A percentile compares a stretch with the other conserved stretches of the same genome.
Evolutionary conservation across 768 basidiomycete genomes (phyloP).

Genomic region (Mycena leptocephala): DNA sequence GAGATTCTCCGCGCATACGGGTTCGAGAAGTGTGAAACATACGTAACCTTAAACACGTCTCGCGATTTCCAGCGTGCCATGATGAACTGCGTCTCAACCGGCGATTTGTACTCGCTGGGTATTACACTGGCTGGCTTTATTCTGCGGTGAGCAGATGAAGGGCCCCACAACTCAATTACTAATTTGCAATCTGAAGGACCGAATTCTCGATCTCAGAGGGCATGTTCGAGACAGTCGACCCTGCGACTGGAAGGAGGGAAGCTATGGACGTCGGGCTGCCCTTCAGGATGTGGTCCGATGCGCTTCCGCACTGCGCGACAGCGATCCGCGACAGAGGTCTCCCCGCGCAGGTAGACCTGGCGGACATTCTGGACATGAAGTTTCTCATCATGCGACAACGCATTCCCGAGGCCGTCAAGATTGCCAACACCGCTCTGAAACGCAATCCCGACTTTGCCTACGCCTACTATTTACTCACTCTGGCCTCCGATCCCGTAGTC

Average conservation of each 20-base stretch:
- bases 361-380: constrained; percentile 80
- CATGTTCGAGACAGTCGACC: constrained; percentile 62
- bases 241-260: constrained; percentile 59
- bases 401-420: constrained; percentile 62
- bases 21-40: constrained; percentile 61
- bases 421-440: constrained; percentile 64
- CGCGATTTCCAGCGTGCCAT: constrained; percentile 69
- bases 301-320: constrained; percentile 72
- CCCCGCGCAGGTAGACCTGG: constrained; percentile 63
- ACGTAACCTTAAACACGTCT: constrained; percentile 57
- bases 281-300: constrained; percentile 72
- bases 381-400: constrained; percentile 66
- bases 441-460: constrained; percentile 75
- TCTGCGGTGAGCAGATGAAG: constrained; percentile 39
- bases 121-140: constrained; percentile 66
- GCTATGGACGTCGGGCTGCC: constrained; percentile 67
- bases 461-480: constrained; percentile 75
- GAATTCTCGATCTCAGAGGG: constrained; percentile 79
- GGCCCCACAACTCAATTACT: background rate
- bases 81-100: constrained; percentile 63
- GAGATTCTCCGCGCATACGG: constrained; percentile 69
- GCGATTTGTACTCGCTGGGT: constrained; percentile 68
- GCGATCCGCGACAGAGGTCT: constrained; percentile 65
- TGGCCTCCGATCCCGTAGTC: constrained; percentile 63
- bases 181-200: constrained; percentile 47